These are phyloP conservation scores for Mycena crocata DNA, from an alignment of 768 basidiomycete species.

Conservation along the genomic window DNA sequence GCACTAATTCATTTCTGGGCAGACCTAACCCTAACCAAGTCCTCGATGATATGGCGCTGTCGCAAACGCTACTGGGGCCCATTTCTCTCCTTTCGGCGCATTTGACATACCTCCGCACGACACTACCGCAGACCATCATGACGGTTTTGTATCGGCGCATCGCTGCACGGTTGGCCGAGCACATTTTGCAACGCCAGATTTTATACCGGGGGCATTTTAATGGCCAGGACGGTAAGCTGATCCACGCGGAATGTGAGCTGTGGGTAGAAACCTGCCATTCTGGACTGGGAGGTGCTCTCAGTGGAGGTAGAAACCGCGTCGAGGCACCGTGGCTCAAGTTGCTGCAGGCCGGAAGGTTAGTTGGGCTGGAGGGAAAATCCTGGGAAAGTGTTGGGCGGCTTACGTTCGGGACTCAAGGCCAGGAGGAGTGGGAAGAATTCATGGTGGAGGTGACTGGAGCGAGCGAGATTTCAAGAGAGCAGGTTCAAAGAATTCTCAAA, in stretches of 20 bases:
- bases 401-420: conserved; percentile 59
- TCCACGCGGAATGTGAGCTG: conserved; percentile 79
- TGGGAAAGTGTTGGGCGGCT: conserved; percentile 60
- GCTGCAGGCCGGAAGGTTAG: conserved; percentile 74
- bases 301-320: conserved; percentile 62
- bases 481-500: conserved; percentile 68
- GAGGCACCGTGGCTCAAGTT: conserved; percentile 84
- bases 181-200: conserved; percentile 87
- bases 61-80: conserved; percentile 79
- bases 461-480: conserved; percentile 71
- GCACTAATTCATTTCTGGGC: neutral
- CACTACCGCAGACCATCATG: conserved; percentile 68
- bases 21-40: conserved; percentile 36
- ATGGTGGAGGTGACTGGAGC: conserved; percentile 66
- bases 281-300: conserved; percentile 61
- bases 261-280: conserved; percentile 85
- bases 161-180: conserved; percentile 74
- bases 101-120: conserved; percentile 72
- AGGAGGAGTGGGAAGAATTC: conserved; percentile 67
- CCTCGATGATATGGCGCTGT: conserved; percentile 60
- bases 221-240: conserved; percentile 66
- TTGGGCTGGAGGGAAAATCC: conserved; percentile 67
- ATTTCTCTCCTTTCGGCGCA: conserved; percentile 87
- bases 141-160: conserved; percentile 81
- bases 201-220: conserved; percentile 80